Evolutionary conservation across 352 stramenopile genomes (phyloP), one percentile per base, ranked within the genome.

Genomic region (Globisporangium canariense): DNA sequence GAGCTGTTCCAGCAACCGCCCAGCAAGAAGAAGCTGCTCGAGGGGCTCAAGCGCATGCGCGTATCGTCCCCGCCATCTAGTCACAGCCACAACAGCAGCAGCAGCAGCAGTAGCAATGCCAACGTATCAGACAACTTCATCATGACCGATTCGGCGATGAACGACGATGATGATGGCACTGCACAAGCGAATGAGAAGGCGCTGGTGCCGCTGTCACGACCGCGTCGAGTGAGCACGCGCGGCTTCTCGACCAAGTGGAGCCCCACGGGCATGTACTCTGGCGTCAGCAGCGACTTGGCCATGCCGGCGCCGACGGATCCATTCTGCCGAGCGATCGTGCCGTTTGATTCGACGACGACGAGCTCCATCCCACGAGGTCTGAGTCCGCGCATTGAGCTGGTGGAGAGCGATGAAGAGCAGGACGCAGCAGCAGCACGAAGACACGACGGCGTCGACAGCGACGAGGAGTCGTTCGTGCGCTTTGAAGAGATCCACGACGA

Each of bases 401-500:
- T 90, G 0, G 73, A 84, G 16, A 73, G 60, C 46, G 75, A 81
- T 36, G 78, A 89, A 9, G 67, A 71, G 52, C 22, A 74, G 74
- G 2, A 14, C 13, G 41, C 32, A 66, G 28, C 32, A 66, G 28
- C 30, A 56, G 50, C 50, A 13, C 52, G 52, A 11, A 10, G 67
- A 66, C 4, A 36, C 18, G 16, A 20, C 32, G 74, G 61, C 34
- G 72, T 65, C 58, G 40, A 30, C 45, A 67, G 58, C 13, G 32
- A 77, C 22, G 65, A 78, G n/a, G 66, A 81, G 30, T 46, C 59
- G 10, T 79, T 79, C 51, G 75, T 90, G 36, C 79, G 83, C 8
- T 92, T 92, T 25, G 83, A 92, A 69, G 83, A 92, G 56, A 73
- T 92, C 30, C 52, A 75, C 4, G 75, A 83, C 16, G 81, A 93